Conservation (phyloP, 2,329 filamentous ascomycete genomes). For the Talaromyces albobiverticillius region DNA sequence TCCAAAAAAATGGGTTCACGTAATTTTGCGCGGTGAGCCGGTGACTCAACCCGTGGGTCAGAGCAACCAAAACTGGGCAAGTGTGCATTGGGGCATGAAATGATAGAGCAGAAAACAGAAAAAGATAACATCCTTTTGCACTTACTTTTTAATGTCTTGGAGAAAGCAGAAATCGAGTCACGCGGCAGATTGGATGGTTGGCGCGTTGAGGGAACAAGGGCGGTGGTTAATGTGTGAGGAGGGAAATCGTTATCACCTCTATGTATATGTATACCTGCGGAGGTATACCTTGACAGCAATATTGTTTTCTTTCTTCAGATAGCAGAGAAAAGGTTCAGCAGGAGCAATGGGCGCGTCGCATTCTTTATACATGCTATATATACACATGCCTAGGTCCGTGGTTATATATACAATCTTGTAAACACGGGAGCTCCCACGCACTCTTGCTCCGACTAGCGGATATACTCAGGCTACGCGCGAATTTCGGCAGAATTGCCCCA, state of each 20-base stretch:
- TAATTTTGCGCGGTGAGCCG: conserved; percentile 10
- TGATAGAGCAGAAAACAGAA: neutral
- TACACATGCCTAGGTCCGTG: no score
- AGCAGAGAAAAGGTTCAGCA: neutral
- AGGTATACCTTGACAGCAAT: no score
- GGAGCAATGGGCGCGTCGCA: neutral
- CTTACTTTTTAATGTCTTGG: no score
- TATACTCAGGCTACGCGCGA: neutral
- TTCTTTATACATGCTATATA: neutral
- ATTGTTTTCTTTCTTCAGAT: no score
- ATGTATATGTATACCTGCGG: no score
- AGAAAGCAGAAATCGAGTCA: no score
- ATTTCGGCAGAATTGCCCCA: neutral
- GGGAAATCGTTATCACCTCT: no score
- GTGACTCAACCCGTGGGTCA: conserved; percentile 12
- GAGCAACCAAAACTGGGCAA: conserved; percentile 3
- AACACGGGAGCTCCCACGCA: no score
- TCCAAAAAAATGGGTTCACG: neutral
- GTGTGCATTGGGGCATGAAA: neutral
- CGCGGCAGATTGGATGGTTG: no score
- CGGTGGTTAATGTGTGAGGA: no score
- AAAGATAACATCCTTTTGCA: neutral
- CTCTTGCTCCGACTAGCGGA: neutral
- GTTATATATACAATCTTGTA: no score
- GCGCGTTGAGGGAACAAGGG: no score